Base-by-base conservation (phyloP, 805 yeast species). In the Jamesozyma rosinii region DNA sequence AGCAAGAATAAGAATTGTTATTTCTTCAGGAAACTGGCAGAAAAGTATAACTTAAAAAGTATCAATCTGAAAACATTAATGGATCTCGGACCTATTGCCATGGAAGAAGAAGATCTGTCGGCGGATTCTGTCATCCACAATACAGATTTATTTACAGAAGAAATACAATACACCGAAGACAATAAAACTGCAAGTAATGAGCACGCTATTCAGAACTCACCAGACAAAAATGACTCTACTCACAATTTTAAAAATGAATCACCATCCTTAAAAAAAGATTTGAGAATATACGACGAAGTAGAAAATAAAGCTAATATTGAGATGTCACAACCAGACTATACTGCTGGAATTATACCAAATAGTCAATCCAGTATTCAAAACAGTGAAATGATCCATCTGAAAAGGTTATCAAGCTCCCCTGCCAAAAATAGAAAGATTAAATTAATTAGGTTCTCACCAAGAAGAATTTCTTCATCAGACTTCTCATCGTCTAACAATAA, bases 1-100 rank as follows among this genome's bases (percentile, higher is more conserved):
- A 43, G 52, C 26, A 43, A 45, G 35, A 53, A 52, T 15, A 59
- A 59, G 2, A 36, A 48, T 19, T 58, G 62, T 38, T 48, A 42
- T 33, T 58, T 49, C 33, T 58, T 58, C 38, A 44, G 50, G 32
- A 43, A 18, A 14, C 45, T 31, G 49, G 47, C 53, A 53, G 51
- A 6, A 41, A 38, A 21, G 38, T 40, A 27, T 29, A 42, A 14
- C 37, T 40, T 17, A 11, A 11, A 11, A 11, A 24, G 29, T 24
- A 24, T 24, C 11, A 24, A 24, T 24, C 6, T 24, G 11, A 6
- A 24, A 11, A 24, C 11, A 8, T 24, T 24, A 11, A 24, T 8
- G 11, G 11, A 24, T 24, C 11, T 24, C 29, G 11, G 11, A 24
- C 29, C 11, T 24, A 24, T 6, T 24, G 11, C 6, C 29, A 24